Conservation (phyloP, 371 early-diverging fungal genomes). For the Haplosporangium sp. region DNA sequence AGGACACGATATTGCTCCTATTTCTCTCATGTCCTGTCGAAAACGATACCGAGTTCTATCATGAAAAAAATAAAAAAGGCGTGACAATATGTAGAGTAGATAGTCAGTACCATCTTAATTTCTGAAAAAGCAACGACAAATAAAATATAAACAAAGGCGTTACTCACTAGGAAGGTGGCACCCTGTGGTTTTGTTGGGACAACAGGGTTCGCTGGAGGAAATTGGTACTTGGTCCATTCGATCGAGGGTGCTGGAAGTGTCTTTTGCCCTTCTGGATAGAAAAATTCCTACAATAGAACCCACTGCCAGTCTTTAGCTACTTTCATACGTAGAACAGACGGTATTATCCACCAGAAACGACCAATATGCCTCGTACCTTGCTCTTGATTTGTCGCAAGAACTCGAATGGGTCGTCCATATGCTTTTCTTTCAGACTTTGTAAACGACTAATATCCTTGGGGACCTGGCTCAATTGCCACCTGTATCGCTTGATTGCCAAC, state of each 20-base stretch:
- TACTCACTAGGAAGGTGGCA: slow-evolving; percentile 23
- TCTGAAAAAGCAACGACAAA: background rate
- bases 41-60: slow-evolving; percentile 15
- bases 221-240: slow-evolving; percentile 53
- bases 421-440: slow-evolving; percentile 59
- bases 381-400: slow-evolving; percentile 60
- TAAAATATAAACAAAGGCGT: background rate
- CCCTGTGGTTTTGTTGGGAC: slow-evolving; percentile 27
- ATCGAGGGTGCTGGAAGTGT: slow-evolving; percentile 44
- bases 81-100: background rate
- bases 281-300: slow-evolving; percentile 30
- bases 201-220: slow-evolving; percentile 51
- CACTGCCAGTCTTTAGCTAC: background rate
- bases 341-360: background rate
- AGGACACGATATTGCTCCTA: slow-evolving; percentile 16
- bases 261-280: slow-evolving; percentile 47
- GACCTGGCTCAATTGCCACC: slow-evolving; percentile 60
- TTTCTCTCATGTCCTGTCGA: slow-evolving; percentile 7
- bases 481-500: slow-evolving; percentile 49
- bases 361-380: slow-evolving; percentile 46
- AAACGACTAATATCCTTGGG: slow-evolving; percentile 59
- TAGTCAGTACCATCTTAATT: too few relatives aligned
- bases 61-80: background rate
- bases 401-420: slow-evolving; percentile 61
- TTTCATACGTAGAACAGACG: background rate